Evolutionary conservation across 192 early-diverging fungal genomes (phyloP), one percentile per base, ranked within the genome.

Genomic region (Coemansia sp.): DNA sequence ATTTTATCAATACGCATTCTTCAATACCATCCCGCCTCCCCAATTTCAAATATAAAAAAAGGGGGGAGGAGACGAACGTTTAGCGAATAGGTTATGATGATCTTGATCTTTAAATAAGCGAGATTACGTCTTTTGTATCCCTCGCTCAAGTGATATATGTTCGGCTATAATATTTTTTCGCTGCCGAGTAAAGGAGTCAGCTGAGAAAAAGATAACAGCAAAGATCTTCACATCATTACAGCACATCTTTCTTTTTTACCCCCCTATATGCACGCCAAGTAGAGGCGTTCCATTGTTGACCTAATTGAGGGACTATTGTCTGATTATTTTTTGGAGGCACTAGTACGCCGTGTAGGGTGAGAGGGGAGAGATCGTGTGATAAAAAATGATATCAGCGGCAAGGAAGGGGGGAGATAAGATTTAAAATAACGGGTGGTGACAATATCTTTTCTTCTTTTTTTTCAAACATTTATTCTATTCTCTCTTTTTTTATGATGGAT

Each of bases 351-450:
- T 6, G 42, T 44, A 11, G 42, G 42, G 42, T 17, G 17, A n/a
- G 15, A 8, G 27, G 56, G 29, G 34, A 59, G 12, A 32, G 24
- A 32, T 29, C 17, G 60, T 15, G 22, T 17, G 38, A 46, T 22
- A 65, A 39, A 61, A 61, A 71, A 27, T 63, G 45, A 48, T 19
- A 48, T 42, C 41, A 15, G 36, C 2, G 9, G 36, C 36, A 38
- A 38, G 36, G 38, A 9, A 10, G 6, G 38, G 38, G 38, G 10
- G 38, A 39, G 38, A 39, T 39, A 11, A 42, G 41, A 42, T 19
- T 48, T 38, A 38, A 8, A 7, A 9, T 7, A 9, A 7, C 0
- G 7, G 36, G 36, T 9, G 36, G 36, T 38, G 41, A 42, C 41
- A 42, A 42, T 11, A 15, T 64, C n/a, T 42, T 51, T 58, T 19